Evolutionary conservation across 805 yeast species (phyloP), one percentile per base, ranked within the genome.

Genomic region (Saturnispora hagleri): DNA sequence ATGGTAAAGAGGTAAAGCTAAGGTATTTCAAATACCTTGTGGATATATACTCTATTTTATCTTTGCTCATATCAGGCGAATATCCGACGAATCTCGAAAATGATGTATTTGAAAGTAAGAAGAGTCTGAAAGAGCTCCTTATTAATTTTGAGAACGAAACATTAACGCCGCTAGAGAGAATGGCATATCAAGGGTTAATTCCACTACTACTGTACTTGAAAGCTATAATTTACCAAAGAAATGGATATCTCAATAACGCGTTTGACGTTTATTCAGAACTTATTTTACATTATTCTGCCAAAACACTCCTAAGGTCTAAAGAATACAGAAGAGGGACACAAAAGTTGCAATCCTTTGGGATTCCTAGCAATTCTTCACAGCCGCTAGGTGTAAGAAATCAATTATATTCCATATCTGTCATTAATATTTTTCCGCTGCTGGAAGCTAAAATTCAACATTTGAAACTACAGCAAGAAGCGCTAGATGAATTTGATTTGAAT

Each of bases 361-460:
- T 47, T 3, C 18, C 47, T 15, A 35, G 20, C 17, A 10, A 13
- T 13, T 20, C 9, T 3, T 43, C n/a, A 22, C n/a, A 34, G 18
- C 22, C 20, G 13, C 34, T 20, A 48, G 62, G 53, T 20, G 17
- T 43, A 17, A 52, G 55, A 26, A 62, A 62, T 41, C 62, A 65
- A 38, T 44, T 65, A 1, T 62, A 62, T 46, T 43, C 48, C 2
- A 33, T 61, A 5, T 54, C 65, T 5, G 55, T 64, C 8, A 36
- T 67, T 26, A 66, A 67, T 46, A 36, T 63, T 7, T 22, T 58
- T 4, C 53, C 64, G 6, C 7, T 66, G 12, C 51, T 55, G 5
- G 53, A 62, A 9, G 50, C 51, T n/a, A 57, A 61, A 5, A 41
- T 65, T 5, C 46, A 52, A n/a, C 40, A 36, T 20, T 53, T 64